Base-by-base conservation (phyloP, 148 eudicot genomes). In the Cornus florida region DNA sequence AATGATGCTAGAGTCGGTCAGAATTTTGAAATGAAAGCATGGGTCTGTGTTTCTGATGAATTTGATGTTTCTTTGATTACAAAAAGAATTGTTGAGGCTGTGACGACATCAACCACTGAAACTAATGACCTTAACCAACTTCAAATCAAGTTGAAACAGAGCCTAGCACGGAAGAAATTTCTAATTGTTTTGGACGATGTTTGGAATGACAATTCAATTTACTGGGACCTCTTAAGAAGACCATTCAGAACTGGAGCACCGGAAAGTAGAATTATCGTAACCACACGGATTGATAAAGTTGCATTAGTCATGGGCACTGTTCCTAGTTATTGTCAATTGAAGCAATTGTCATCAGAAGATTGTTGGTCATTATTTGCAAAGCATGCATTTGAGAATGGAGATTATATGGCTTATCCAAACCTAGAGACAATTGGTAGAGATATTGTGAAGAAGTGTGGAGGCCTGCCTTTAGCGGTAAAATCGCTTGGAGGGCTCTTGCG, bases 401-500 rank as follows among this genome's bases (percentile, higher is more conserved):
- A 57, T 14, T 14, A 13, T 57, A 16, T 35, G 38, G 38, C 17
- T 10, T 19, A 57, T 69, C 35, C 72, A 12, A 22, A 10, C 4
- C 43, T 81, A 13, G 31, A 14, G 33, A 28, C 24, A 62, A 43
- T 70, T 46, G 83, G 79, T 62, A n/a, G 10, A 68, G 69, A 50
- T n/a, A 65, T 82, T 17, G 77, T 41, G 56, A 59, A 72, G 75
- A 77, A 77, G 46, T 82, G 84, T 46, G 50, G 32, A 35, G 77
- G 81, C 62, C 67, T 77, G 69, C 84, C 84, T 67, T 77, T 82
- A 77, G 84, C 84, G 20, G 77, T 72, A 11, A 82, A 77, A 68
- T n/a, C 81, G 16, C 75, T 81, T 14, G 83, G 79, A 5, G 79
- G 83, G 7, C 60, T 75, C n/a, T 14, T 81, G 35, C 78, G 83